Base-by-base conservation (phyloP, 257 asterid species). In the Petrea volubilis region DNA sequence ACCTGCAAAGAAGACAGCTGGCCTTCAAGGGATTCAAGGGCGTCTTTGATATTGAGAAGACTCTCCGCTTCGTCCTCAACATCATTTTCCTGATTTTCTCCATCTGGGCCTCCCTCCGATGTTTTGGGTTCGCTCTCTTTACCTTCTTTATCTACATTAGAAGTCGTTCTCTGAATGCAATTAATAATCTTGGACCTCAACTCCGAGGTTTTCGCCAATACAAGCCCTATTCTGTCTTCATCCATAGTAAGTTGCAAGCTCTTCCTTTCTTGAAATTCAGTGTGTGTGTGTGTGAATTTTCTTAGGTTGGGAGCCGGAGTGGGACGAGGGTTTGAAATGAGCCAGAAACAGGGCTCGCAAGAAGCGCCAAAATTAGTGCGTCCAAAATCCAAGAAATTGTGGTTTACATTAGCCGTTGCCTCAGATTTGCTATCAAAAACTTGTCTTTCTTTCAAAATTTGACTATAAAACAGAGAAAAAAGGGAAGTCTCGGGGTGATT, bases 1-100 rank as follows among this genome's bases (percentile, higher is more conserved):
- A 85, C 90, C 90, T 85, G 90, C 68, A 93, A 81, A 74, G 95
- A 87, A 64, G 96, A 85, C 4, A 93, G 82, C 70, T 87, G 98
- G 0, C 78, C 88, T 76, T 93, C 95, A 43, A 93, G 96, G 62
- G 95, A 84, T 56, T 88, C 93, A 59, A 92, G 95, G 12, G 98
- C 97, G 56, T 90, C 97, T 72, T 84, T 77, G 59, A 93, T 86
- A 76, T 74, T 80, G 59, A 85, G 79, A 77, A 93, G 92, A 53
- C 77, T 81, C 64, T 93, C 91, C 0, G 83, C 77, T 63, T 83
- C 96, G 15, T 81, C 90, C 11, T 81, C 78, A 2, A 21, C 79
- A 13, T 73, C 86, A 47, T 52, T 47, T 34, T 76, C 76, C 20
- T 38, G 71, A 58, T 68, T 68, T 20, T 57, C 76, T 17, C 49